Base-by-base conservation (phyloP, 2,329 filamentous ascomycete genomes). In the Talaromyces funiculosus region DNA sequence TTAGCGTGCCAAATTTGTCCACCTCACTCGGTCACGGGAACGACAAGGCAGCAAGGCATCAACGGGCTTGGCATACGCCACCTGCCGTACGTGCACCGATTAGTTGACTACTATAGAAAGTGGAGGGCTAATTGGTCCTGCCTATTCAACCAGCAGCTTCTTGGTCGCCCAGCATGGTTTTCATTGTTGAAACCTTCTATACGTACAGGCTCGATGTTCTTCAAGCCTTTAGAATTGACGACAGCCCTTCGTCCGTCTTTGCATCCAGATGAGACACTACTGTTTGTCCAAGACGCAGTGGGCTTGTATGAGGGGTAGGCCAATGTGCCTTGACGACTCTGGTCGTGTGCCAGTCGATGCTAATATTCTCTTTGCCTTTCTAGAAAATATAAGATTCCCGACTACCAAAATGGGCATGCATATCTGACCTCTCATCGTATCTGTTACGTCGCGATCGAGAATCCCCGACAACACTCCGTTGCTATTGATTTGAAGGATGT, bases 281-380 rank as follows among this genome's bases (percentile, higher is more conserved):
- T 99, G 62, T 97, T 96, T 78, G 93, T 99, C 61, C 93, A 97
- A 80, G 92, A 97, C 82, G 92, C 91, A 75, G 92, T 99, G 69
- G 94, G 94, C 67, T 82, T 99, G 64, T 99, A 99, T 79, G 91
- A 97, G 82, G 94, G 94, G 92, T 96, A 82, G 78, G 86, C 79
- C 29, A 43, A 14, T 45, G 10, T 8, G 20, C 42, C 42, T 45
- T 12, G 45, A 51, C 12, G 20, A 35, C 29, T 22, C 29, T 29
- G 16, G 45, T 24, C 37, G 14, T 53, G 24, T 53, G 47, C 26
- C 10, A n/a, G 18, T 37, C 18, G 40, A 24, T 20, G 65, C 56
- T 57, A 38, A 65, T 65, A 65, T 60, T 57, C 5, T 7, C 14
- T n/a, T 20, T 51, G n/a, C 12, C 4, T 20, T 54, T 61, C 54